Conservation (phyloP, 768 basidiomycete genomes). For the Butyriboletus loyo region DNA sequence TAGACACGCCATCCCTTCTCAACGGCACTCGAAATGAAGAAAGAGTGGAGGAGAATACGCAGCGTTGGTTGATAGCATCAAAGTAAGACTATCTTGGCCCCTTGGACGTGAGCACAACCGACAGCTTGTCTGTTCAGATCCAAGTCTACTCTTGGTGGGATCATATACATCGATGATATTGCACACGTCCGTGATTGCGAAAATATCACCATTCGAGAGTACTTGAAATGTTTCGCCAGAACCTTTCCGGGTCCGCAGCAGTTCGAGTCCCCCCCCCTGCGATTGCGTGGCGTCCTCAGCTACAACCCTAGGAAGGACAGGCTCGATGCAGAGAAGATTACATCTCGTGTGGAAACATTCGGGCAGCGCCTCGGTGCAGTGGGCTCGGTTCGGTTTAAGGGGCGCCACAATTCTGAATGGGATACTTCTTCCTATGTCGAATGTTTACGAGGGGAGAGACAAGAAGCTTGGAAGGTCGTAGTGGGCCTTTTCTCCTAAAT, state of each 20-base stretch:
- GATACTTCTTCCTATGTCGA: neutral
- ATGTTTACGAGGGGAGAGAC: neutral
- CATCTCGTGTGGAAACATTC: neutral
- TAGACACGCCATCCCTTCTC: constrained; percentile 23
- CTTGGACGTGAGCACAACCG: neutral
- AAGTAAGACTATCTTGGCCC: neutral
- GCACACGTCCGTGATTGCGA: neutral
- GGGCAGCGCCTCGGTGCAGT: neutral
- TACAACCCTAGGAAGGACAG: neutral
- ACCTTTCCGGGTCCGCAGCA: constrained; percentile 1
- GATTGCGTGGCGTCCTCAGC: constrained; percentile 12
- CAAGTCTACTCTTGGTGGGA: constrained; percentile 5
- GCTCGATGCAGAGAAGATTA: rapidly evolving
- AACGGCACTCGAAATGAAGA: neutral
- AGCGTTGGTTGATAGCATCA: constrained; percentile 4
- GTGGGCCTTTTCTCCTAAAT: neutral
- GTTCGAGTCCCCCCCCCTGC: neutral
- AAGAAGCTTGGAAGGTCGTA: constrained; percentile 13
- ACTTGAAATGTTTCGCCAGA: constrained; percentile 7
- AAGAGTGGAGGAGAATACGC: neutral
- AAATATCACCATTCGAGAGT: neutral
- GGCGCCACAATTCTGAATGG: neutral
- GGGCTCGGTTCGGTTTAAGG: neutral
- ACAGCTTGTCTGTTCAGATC: constrained; percentile 2
- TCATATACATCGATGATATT: constrained; percentile 17